Conservation (phyloP, 768 basidiomycete genomes). For the Trametes maxima region DNA sequence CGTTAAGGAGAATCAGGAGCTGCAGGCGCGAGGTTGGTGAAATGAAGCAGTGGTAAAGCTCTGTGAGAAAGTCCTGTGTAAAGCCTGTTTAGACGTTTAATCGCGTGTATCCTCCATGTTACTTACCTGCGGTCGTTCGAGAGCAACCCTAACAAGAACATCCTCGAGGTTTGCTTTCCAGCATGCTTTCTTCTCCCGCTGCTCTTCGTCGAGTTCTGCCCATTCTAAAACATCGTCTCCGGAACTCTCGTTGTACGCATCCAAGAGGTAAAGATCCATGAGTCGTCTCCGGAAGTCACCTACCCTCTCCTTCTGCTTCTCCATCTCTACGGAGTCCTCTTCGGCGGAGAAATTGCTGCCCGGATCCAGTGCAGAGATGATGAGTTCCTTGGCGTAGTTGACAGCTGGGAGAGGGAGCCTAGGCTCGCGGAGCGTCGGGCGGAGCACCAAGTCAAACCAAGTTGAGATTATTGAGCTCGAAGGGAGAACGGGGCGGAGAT, state of each 20-base stretch:
- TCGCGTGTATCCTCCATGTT: background rate
- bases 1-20: slow-evolving; percentile 65
- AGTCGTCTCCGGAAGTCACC: slow-evolving; percentile 68
- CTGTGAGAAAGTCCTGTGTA: slow-evolving; percentile 66
- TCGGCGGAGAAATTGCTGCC: slow-evolving; percentile 11
- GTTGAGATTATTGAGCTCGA: slow-evolving; percentile 67
- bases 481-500: slow-evolving; percentile 62
- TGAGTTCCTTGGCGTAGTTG: slow-evolving; percentile 71
- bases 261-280: slow-evolving; percentile 75
- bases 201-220: slow-evolving; percentile 63
- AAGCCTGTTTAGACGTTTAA: slow-evolving; percentile 5
- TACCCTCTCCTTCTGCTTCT: slow-evolving; percentile 50
- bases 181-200: slow-evolving; percentile 57
- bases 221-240: slow-evolving; percentile 75
- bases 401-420: slow-evolving; percentile 59
- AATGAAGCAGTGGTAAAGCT: slow-evolving; percentile 64
- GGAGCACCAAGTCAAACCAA: slow-evolving; percentile 82
- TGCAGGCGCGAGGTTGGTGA: slow-evolving; percentile 67
- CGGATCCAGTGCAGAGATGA: slow-evolving; percentile 56
- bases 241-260: slow-evolving; percentile 75
- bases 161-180: slow-evolving; percentile 86
- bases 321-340: slow-evolving; percentile 41
- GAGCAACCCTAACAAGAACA: slow-evolving; percentile 65
- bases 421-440: slow-evolving; percentile 77
- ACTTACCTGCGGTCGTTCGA: slow-evolving; percentile 66